Percentiles rank a stretch among this genome's conserved stretches.
Evolutionary conservation across 73 alveolate species (phyloP).

Genomic region (Durusdinium trenchii): DNA sequence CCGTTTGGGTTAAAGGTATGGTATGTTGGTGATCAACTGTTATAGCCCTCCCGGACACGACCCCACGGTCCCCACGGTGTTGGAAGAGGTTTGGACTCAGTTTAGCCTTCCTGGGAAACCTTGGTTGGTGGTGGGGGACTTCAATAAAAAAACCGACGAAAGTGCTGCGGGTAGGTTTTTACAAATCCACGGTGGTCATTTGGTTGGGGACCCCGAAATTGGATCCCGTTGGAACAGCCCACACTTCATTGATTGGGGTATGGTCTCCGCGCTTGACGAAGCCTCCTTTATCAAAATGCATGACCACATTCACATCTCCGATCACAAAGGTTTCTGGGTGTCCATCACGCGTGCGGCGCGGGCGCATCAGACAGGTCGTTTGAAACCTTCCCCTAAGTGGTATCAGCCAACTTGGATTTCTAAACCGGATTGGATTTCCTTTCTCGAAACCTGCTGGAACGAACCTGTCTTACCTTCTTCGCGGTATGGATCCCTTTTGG

Average conservation of each 20-base stretch:
- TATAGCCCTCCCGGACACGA: not conserved
- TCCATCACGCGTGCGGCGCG: not conserved
- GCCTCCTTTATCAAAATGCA: not conserved
- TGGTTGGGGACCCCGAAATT: not conserved
- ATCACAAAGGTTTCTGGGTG: constrained; percentile 15
- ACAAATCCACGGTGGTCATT: not conserved
- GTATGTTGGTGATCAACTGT: not conserved
- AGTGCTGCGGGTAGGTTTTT: not conserved
- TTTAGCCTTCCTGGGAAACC: not conserved
- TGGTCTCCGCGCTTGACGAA: not conserved
- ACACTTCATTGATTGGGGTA: not conserved
- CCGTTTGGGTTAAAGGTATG: not conserved
- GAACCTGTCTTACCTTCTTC: not conserved
- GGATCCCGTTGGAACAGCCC: not conserved
- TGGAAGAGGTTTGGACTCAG: not conserved
- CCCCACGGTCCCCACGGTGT: not conserved
- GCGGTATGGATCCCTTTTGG: not conserved
- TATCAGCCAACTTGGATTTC: not conserved
- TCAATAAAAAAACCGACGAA: not conserved
- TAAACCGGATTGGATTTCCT: not conserved
- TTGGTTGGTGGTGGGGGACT: not conserved
- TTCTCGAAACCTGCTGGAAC: not conserved
- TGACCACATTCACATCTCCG: not conserved
- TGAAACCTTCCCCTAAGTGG: not conserved
- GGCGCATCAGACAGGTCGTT: not conserved